Conservation (phyloP, 1,139 yeast genomes). For the Entelexis sorbosivorans region DNA sequence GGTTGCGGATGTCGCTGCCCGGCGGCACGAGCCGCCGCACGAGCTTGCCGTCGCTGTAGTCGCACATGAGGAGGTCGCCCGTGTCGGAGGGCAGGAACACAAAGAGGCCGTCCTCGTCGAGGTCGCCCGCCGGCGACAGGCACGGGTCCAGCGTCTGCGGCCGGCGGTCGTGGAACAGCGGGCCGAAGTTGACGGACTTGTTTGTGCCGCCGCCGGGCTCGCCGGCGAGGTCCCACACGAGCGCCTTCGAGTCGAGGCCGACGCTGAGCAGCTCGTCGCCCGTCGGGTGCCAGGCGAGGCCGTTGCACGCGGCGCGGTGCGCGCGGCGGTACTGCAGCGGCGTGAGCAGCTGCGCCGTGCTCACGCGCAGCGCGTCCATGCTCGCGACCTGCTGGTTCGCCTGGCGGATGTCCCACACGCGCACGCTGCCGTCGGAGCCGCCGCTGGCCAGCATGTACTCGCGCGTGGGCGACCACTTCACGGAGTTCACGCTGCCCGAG, state of each 20-base stretch:
- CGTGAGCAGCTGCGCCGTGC: slow-evolving; percentile 21
- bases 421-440: slow-evolving; percentile 52
- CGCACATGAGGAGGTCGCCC: slow-evolving; percentile 61
- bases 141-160: slow-evolving; percentile 35
- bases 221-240: slow-evolving; percentile 57
- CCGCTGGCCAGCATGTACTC: slow-evolving; percentile 58
- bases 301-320: slow-evolving; percentile 67
- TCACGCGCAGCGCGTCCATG: slow-evolving; percentile 39
- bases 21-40: slow-evolving; percentile 40
- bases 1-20: slow-evolving; percentile 23
- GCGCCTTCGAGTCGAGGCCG: slow-evolving; percentile 66
- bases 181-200: slow-evolving; percentile 65
- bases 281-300: slow-evolving; percentile 54
- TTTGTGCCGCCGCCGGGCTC: slow-evolving; percentile 39
- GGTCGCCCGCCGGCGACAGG: slow-evolving; percentile 31
- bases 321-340: slow-evolving; percentile 35
- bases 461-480: slow-evolving; percentile 68
- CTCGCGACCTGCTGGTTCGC: slow-evolving; percentile 54
- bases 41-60: slow-evolving; percentile 54
- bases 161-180: slow-evolving; percentile 55
- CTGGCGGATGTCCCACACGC: slow-evolving; percentile 66
- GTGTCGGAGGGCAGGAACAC: slow-evolving; percentile 66
- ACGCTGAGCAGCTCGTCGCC: slow-evolving; percentile 53
- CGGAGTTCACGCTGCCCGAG: slow-evolving; percentile 46
- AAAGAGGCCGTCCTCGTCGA: slow-evolving; percentile 34